Percentiles rank a stretch among this genome's conserved stretches.
Conservation (phyloP, 2,329 filamentous ascomycete species). For the Thelonectria olida region DNA sequence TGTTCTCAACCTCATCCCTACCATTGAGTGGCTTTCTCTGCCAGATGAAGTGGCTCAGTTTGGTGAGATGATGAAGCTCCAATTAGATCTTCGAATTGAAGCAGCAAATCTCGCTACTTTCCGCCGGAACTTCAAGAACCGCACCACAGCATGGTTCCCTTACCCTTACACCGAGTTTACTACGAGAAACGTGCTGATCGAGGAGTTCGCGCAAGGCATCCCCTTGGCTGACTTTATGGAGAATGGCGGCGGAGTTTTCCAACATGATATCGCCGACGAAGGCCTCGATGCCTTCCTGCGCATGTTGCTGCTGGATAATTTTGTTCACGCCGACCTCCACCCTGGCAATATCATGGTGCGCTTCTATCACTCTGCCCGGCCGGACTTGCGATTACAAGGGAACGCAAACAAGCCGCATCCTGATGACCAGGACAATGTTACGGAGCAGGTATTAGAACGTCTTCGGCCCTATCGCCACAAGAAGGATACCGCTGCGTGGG, state of each 20-base stretch:
- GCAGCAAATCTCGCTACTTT: constrained; percentile 89
- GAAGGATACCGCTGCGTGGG: constrained; percentile 76
- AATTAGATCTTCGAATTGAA: constrained; percentile 94
- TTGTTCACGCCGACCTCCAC: constrained; percentile 95
- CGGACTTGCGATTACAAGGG: constrained; percentile 62
- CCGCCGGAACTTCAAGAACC: constrained; percentile 87
- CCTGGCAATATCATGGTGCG: constrained; percentile 99
- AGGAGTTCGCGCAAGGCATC: constrained; percentile 96
- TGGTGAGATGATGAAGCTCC: constrained; percentile 98
- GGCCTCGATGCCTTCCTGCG: constrained; percentile 94
- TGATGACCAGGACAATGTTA: constrained; percentile 75
- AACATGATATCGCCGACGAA: constrained; percentile 93
- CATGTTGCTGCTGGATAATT: constrained; percentile 97
- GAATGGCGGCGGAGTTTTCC: constrained; percentile 90
- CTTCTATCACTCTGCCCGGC: constrained; percentile 85
- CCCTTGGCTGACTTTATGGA: constrained; percentile 90
- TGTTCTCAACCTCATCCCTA: constrained; percentile 85
- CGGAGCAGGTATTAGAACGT: constrained; percentile 84
- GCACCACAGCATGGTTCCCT: constrained; percentile 95
- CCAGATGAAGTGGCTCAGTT: constrained; percentile 95
- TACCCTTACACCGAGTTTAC: constrained; percentile 94
- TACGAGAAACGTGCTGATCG: constrained; percentile 89
- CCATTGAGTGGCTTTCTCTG: constrained; percentile 96
- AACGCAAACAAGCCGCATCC: constrained; percentile 47
- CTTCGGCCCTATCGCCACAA: constrained; percentile 75